Conservation (phyloP, 2,329 filamentous ascomycete genomes). For the Pseudocercospora crystallina region DNA sequence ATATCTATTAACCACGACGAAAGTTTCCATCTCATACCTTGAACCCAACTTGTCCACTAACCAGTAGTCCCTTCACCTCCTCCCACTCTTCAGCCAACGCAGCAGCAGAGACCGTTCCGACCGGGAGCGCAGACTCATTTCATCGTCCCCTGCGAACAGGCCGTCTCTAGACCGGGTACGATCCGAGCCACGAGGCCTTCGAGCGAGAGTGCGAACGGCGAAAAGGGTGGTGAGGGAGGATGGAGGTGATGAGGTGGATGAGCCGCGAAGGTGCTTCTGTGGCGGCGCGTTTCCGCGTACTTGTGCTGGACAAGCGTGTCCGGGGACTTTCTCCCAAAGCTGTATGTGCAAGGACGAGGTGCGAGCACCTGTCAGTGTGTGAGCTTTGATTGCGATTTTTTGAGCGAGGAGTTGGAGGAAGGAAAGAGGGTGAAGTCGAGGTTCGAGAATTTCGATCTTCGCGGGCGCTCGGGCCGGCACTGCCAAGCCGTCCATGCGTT, state of each 20-base stretch:
- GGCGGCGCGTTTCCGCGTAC: constrained; percentile 97
- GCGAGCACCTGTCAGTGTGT: constrained; percentile 68
- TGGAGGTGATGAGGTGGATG: constrained; percentile 61
- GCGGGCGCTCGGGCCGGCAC: too few species aligned
- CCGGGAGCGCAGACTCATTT: constrained; percentile 75
- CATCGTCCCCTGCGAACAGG: constrained; percentile 63
- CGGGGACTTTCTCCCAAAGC: constrained; percentile 99
- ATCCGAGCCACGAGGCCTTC: constrained; percentile 37
- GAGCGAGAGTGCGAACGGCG: constrained; percentile 52
- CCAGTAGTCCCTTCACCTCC: constrained; percentile 35
- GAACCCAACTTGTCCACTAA: constrained; percentile 42
- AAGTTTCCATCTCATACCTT: constrained; percentile 60
- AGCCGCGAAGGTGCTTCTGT: constrained; percentile 91
- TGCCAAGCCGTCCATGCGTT: too few species aligned
- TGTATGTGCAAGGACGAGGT: constrained; percentile 41
- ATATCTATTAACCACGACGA: constrained; percentile 98
- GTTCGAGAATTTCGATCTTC: too few species aligned
- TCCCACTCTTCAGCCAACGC: constrained; percentile 34
- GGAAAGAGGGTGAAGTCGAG: constrained; percentile 30
- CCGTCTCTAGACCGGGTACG: constrained; percentile 44
- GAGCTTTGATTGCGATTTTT: constrained; percentile 99
- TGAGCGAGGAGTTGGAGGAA: constrained; percentile 80
- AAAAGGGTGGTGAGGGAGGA: constrained; percentile 49
- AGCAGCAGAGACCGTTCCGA: constrained; percentile 33
- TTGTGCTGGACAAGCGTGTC: constrained; percentile 62